Percentiles rank a stretch among this genome's conserved stretches.
phyloP scores from a whole-genome alignment of 2,329 filamentous ascomycete species.

The Diaporthe nobilis region DNA sequence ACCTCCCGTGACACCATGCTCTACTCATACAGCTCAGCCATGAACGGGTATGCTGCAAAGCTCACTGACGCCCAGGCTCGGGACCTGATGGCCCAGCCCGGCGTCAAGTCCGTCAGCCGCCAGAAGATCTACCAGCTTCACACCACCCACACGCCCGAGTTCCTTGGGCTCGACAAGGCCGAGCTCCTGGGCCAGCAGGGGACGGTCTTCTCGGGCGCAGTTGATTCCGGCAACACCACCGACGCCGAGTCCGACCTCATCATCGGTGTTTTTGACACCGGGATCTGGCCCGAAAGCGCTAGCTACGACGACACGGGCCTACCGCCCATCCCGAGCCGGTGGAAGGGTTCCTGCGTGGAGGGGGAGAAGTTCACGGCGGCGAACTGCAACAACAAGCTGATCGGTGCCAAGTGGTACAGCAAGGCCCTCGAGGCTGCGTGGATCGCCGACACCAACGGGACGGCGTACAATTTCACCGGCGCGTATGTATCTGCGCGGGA shows the following conservation, averaged over 20 bases:
- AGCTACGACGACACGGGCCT: conserved; percentile 40
- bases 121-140: conserved; percentile 31
- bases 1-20: conserved; percentile 19
- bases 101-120: conserved; percentile 32
- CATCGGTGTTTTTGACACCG: conserved; percentile 40
- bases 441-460: conserved; percentile 18
- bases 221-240: not conserved
- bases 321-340: conserved; percentile 33
- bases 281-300: conserved; percentile 42
- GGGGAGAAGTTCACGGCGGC: conserved; percentile 31
- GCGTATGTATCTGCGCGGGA: conserved; percentile 1
- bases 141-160: conserved; percentile 38
- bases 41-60: conserved; percentile 39
- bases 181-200: conserved; percentile 14
- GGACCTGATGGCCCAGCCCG: conserved; percentile 31
- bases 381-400: conserved; percentile 42
- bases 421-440: conserved; percentile 36
- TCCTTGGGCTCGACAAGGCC: conserved; percentile 34
- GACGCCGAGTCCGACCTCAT: conserved; percentile 36
- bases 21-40: conserved; percentile 37
- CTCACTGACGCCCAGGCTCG: conserved; percentile 37
- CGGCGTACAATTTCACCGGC: conserved; percentile 15
- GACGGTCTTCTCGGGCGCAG: not conserved
- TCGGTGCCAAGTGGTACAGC: conserved; percentile 39
- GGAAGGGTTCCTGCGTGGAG: conserved; percentile 40